A percentile compares a stretch with the other conserved stretches of the same genome.
phyloP scores from a whole-genome alignment of 352 stramenopile species.

The Phytophthora hibernalis region DNA sequence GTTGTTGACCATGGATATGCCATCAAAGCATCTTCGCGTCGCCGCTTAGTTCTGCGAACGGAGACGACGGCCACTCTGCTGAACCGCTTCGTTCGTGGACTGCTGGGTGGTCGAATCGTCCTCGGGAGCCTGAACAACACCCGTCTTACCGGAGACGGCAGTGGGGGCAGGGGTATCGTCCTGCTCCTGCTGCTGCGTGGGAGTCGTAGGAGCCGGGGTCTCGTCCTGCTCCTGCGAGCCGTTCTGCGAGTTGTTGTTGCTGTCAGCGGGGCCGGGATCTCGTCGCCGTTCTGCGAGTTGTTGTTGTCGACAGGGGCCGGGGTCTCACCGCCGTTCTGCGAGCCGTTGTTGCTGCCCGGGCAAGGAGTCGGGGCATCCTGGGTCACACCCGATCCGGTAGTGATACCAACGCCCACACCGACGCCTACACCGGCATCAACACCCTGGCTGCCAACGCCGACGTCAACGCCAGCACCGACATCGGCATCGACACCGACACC shows the following conservation, averaged over 20 bases:
- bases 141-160: slow-evolving; percentile 1
- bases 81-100: slow-evolving; percentile 30
- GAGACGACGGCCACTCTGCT: slow-evolving; percentile 35
- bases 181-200: not conserved
- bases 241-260: slow-evolving; percentile 8
- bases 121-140: not conserved
- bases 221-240: slow-evolving; percentile 12
- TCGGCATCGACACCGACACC: not conserved
- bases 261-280: slow-evolving; percentile 10
- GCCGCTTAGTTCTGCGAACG: slow-evolving; percentile 34
- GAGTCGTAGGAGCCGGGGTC: slow-evolving; percentile 3
- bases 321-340: slow-evolving; percentile 10
- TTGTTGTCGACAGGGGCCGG: not conserved
- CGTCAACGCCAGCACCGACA: not conserved
- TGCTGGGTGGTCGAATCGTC: slow-evolving; percentile 18
- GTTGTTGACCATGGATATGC: slow-evolving; percentile 14
- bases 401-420: not conserved
- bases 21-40: slow-evolving; percentile 16
- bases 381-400: slow-evolving; percentile 1
- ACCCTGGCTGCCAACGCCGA: not conserved
- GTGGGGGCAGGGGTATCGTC: slow-evolving; percentile 4
- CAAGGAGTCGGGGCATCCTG: slow-evolving; percentile 16
- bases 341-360: slow-evolving; percentile 18
- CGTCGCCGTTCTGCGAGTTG: slow-evolving; percentile 6
- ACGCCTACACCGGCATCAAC: slow-evolving; percentile 15